Evolutionary conservation across 345 rosid genomes (phyloP), one percentile per base, ranked within the genome.

Genomic region (Orychophragmus violaceus): DNA sequence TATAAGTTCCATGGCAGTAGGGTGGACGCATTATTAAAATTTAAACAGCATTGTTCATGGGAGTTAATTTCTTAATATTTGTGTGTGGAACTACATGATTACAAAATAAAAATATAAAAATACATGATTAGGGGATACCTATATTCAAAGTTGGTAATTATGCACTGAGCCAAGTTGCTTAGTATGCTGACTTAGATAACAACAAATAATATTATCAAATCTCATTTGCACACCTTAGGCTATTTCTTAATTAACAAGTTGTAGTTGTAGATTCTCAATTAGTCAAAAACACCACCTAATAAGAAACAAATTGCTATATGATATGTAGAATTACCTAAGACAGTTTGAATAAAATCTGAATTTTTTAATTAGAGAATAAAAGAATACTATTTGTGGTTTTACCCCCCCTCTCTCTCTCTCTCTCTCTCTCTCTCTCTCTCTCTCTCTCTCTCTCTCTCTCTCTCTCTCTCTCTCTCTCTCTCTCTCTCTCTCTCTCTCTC

Each of bases 71-170:
- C 59, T 49, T 51, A 51, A 51, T 64, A 18, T 55, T 52, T 12
- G 62, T 23, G 52, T 69, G n/a, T 69, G 24, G 39, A 37, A 23
- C 21, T 62, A 42, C 36, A 53, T 62, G 62, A 53, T 62, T 48
- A 62, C 22, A n/a, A n/a, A n/a, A n/a, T n/a, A n/a, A n/a, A n/a
- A n/a, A n/a, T n/a, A n/a, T n/a, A n/a, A n/a, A n/a, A n/a, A n/a
- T 62, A 42, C 36, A 53, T 62, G 62, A 53, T 62, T 48, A 62
- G 16, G 55, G 28, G 37, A 41, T 30, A 27, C 53, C 8, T 53
- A 36, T 64, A 25, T 57, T 30, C 59, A 37, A 64, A 72, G 65
- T 57, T 64, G 46, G 53, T 72, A 46, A 14, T 64, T 64, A 57
- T 64, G 61, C 45, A 71, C 14, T 18, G 46, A 54, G 48, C 28